These are phyloP conservation scores for Boletus sp. DNA, from an alignment of 1,284 basidiomycete genomes.

Conservation along the genomic window DNA sequence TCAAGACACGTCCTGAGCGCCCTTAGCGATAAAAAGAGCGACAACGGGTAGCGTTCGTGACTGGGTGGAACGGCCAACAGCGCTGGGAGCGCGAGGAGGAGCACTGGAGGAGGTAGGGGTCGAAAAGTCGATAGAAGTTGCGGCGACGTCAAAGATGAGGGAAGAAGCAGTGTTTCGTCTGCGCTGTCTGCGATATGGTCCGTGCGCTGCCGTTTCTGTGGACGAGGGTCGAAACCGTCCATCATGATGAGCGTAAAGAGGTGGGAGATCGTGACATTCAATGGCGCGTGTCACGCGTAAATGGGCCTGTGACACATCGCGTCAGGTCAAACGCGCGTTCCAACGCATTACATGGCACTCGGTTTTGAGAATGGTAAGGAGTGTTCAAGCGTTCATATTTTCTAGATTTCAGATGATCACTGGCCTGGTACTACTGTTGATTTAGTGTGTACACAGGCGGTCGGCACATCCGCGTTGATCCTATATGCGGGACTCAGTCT, in stretches of 20 bases:
- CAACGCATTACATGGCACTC: no score
- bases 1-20: constrained; percentile 53
- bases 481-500: no score
- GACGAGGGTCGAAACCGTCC: constrained; percentile 24
- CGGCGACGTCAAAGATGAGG: not conserved
- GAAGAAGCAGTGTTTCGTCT: not conserved
- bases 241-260: constrained; percentile 15
- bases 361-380: no score
- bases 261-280: constrained; percentile 19
- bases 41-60: constrained; percentile 49
- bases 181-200: not conserved
- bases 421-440: no score
- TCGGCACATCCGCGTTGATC: no score
- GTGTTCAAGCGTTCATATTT: no score
- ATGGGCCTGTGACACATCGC: constrained; percentile 27
- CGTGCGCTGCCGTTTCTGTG: constrained; percentile 27
- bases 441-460: no score
- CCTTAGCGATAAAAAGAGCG: constrained; percentile 51
- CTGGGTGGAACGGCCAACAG: constrained; percentile 60
- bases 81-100: constrained; percentile 58
- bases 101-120: constrained; percentile 43
- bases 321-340: no score
- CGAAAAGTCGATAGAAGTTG: constrained; percentile 13
- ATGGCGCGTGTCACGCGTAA: constrained; percentile 28
- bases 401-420: not conserved